A percentile compares a stretch with the other conserved stretches of the same genome.
These are phyloP conservation scores for Candida smagusa DNA, from an alignment of 1,139 yeast genomes.

Conservation along the genomic window DNA sequence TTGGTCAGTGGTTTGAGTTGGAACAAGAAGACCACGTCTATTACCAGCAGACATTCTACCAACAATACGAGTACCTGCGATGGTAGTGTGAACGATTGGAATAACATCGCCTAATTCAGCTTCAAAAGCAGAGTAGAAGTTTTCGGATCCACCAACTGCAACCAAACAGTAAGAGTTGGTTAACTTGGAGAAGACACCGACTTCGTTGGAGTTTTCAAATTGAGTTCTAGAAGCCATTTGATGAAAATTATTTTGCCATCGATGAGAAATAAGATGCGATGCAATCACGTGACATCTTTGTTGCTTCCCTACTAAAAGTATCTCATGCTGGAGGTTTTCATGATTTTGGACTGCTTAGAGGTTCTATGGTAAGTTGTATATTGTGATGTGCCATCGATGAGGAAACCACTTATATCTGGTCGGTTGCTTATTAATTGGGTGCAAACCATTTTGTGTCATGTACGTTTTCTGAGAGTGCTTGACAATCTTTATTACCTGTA, in stretches of 20 bases:
- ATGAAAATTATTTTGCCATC: background rate
- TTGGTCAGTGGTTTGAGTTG: conserved; percentile 98
- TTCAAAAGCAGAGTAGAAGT: conserved; percentile 96
- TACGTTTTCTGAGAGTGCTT: no score
- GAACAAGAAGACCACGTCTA: conserved; percentile 94
- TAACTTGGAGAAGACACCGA: conserved; percentile 94
- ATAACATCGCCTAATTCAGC: conserved; percentile 95
- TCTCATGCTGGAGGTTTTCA: no score
- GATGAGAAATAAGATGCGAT: no score
- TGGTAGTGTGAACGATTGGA: conserved; percentile 95
- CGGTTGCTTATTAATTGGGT: no score
- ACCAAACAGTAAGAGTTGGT: conserved; percentile 96
- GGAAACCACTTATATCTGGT: no score
- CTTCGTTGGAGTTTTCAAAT: conserved; percentile 97
- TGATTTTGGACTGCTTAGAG: no score
- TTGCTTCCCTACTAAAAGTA: no score
- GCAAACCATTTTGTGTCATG: no score
- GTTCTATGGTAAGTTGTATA: no score
- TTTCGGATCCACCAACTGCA: conserved; percentile 97
- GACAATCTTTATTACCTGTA: no score
- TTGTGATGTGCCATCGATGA: no score
- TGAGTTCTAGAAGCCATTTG: conserved; percentile 52
- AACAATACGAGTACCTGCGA: conserved; percentile 96
- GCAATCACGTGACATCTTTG: no score
- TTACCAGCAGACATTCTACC: conserved; percentile 99